Base-by-base conservation (phyloP, 2,329 filamentous ascomycete genomes). In the Fonsecaea multimorphosa region DNA sequence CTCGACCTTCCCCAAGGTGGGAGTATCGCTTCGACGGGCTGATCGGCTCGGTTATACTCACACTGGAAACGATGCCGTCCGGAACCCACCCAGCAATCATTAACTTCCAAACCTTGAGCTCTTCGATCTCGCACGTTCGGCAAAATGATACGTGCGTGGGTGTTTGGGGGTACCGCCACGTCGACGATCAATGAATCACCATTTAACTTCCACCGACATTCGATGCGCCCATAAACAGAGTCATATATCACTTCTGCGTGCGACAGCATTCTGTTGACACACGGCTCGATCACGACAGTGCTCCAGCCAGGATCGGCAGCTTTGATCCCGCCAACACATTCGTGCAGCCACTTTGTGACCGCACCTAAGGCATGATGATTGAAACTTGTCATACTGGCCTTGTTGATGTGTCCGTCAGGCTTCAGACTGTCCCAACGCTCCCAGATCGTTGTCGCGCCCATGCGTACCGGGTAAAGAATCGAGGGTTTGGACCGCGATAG, bases 391-490 rank as follows among this genome's bases (percentile, higher is more conserved):
- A 81, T 81, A 16, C 74, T 68, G 0, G 79, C 78, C 0, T 76
- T 73, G 57, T 81, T 81, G 54, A 81, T 73, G 1, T 64, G 70
- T 1, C 77, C 78, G 56, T 80, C 73, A 0, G 78, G 74, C 4
- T 76, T 65, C 72, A 81, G 74, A 53, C 73, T 76, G 65, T 82
- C 76, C 79, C 79, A 81, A 8, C 80, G 73, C 64, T 82, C 80
- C 79, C 79, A 82, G 8, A 77, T 75, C 0, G 79, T 81, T 0
- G 80, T 81, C 0, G 75, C 78, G 1, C 76, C 76, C 78, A 79
- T 80, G 7, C 70, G 74, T 12, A 81, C 74, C 3, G 74, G 77
- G 58, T 79, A 80, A 11, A 81, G 72, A 78, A 78, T 79, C 0
- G 74, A 77, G 0, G 78, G 78, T 27, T 72, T 73, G 9, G 70